Conservation (phyloP, 192 early-diverging fungal species). For the Allomyces arbusculus region DNA sequence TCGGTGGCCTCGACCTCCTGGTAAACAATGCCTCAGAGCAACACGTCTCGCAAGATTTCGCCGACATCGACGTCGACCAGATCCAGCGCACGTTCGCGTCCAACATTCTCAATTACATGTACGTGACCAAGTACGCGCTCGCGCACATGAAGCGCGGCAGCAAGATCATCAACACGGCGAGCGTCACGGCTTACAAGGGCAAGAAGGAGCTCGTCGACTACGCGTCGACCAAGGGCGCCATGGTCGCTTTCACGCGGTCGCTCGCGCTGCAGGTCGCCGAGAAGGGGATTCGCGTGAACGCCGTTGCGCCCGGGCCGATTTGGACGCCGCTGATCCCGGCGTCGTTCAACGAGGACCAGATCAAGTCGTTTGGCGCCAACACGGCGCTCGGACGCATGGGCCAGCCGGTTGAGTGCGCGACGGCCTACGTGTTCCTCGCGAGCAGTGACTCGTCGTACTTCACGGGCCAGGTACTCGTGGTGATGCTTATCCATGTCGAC, state of each 20-base stretch:
- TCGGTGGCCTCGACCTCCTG: constrained; percentile 7
- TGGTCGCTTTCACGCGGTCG: constrained; percentile 29
- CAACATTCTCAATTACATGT: constrained; percentile 26
- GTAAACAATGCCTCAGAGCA: constrained; percentile 13
- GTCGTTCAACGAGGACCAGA: constrained; percentile 16
- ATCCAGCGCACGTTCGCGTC: constrained; percentile 26
- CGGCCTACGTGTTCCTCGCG: constrained; percentile 27
- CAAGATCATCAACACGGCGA: constrained; percentile 27
- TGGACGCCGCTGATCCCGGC: constrained; percentile 29
- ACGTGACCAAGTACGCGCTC: constrained; percentile 21
- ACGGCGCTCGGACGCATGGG: constrained; percentile 23
- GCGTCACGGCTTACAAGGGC: constrained; percentile 28
- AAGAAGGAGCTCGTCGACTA: constrained; percentile 23
- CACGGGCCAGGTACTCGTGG: constrained; percentile 12
- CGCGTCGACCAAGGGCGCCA: constrained; percentile 28
- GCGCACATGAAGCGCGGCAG: constrained; percentile 17
- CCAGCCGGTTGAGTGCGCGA: constrained; percentile 22
- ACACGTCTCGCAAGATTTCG: constrained; percentile 14
- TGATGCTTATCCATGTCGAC: no score
- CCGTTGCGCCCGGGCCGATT: constrained; percentile 21
- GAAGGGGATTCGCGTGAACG: constrained; percentile 27
- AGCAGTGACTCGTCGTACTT: constrained; percentile 20
- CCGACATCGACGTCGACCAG: constrained; percentile 15
- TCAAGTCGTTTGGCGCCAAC: constrained; percentile 21
- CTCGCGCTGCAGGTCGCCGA: constrained; percentile 19